Conservation (phyloP, 306 rosid species). For the Cicer cuneatum region DNA sequence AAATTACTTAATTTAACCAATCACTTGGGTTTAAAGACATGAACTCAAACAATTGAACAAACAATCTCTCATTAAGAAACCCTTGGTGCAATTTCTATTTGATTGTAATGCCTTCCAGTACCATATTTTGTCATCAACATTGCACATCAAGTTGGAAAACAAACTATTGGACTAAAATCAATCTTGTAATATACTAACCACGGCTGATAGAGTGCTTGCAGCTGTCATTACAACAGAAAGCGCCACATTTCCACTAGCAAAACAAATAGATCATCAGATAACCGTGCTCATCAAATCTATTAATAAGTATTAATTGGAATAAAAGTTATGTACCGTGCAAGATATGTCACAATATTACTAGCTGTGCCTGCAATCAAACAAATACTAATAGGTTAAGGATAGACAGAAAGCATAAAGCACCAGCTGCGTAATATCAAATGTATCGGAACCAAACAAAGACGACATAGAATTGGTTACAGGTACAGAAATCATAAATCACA, state of each 20-base stretch:
- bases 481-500: conserved; percentile 2
- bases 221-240: conserved; percentile 93
- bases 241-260: conserved; percentile 83
- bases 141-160: conserved; percentile 21
- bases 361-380: conserved; percentile 81
- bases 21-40: background rate
- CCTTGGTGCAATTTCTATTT: background rate
- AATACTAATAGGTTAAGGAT: conserved; percentile 11
- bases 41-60: background rate
- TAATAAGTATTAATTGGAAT: conserved; percentile 22
- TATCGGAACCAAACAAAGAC: conserved; percentile 44
- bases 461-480: conserved; percentile 1
- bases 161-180: conserved; percentile 25
- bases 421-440: background rate
- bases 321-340: conserved; percentile 71
- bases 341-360: conserved; percentile 84
- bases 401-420: conserved; percentile 8
- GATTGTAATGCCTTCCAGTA: conserved; percentile 24
- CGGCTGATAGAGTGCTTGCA: conserved; percentile 76
- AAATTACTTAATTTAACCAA: conserved; percentile 9
- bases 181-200: conserved; percentile 61
- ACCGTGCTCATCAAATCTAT: conserved; percentile 2
- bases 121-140: conserved; percentile 13
- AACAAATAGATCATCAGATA: conserved; percentile 45
- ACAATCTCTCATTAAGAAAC: conserved; percentile 11